Evolutionary conservation across 371 early-diverging fungal species (phyloP).

Genomic region (Entomophthora muscae): DNA sequence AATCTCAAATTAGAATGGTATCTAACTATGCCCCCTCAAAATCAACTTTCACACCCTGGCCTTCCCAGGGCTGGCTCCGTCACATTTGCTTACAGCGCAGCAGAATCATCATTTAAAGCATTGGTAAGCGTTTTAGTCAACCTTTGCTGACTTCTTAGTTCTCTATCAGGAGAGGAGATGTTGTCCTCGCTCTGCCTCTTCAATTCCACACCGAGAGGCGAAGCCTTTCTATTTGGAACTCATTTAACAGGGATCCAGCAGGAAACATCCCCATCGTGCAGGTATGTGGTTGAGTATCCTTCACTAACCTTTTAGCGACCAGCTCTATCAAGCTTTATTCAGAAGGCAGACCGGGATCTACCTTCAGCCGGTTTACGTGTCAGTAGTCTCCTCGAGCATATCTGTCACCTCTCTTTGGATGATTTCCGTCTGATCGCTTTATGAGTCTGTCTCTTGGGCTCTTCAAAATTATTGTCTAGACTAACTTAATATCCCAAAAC

Average conservation of each 20-base stretch:
- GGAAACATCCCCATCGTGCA: not conserved
- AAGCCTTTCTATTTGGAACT: not conserved
- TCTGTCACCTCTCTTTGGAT: not conserved
- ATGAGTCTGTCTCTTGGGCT: no score
- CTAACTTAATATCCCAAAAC: no score
- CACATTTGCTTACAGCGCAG: not conserved
- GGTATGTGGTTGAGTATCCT: not conserved
- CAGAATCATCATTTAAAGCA: not conserved
- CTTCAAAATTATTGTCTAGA: no score
- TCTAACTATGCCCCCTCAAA: not conserved
- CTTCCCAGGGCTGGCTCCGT: conserved; percentile 1
- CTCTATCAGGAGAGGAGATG: not conserved
- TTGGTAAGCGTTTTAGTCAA: not conserved
- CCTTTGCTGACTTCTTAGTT: not conserved
- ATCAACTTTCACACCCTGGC: not conserved
- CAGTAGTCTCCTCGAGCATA: not conserved
- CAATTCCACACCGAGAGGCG: not conserved
- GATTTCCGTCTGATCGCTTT: no score
- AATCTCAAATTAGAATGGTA: not conserved
- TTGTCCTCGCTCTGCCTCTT: not conserved
- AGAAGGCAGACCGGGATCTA: not conserved
- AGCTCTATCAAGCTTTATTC: not conserved
- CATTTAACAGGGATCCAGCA: not conserved
- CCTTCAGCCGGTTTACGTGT: not conserved
- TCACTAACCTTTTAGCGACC: not conserved